Conservation (phyloP, 1,139 yeast genomes). For the Arxiozyma slooffiae region DNA sequence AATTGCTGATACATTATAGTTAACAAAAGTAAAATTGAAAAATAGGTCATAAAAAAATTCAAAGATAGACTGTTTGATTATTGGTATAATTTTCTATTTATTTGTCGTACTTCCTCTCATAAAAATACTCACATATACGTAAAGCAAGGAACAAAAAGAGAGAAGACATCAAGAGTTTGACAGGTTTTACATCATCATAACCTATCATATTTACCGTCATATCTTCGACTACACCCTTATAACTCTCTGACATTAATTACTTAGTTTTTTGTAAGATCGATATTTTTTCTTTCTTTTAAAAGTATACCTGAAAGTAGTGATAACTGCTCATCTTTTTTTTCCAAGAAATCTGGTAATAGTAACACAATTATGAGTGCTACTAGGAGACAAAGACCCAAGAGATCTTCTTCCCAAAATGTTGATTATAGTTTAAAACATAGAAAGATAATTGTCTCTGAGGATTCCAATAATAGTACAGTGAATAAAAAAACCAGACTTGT, state of each 20-base stretch:
- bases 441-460: slow-evolving; percentile 23
- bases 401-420: slow-evolving; percentile 25
- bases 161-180: too few species aligned
- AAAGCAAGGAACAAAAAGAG: neutral
- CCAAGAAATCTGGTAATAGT: neutral
- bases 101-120: neutral
- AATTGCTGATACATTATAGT: neutral
- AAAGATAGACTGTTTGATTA: neutral
- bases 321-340: neutral
- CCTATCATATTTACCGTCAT: neutral
- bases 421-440: slow-evolving; percentile 28
- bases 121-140: neutral
- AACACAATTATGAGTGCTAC: neutral
- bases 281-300: neutral
- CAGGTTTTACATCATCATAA: neutral
- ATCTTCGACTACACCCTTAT: neutral
- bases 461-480: slow-evolving; percentile 6
- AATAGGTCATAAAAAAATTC: too few species aligned
- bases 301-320: neutral
- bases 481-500: neutral
- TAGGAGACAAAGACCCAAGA: slow-evolving; percentile 19
- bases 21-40: neutral
- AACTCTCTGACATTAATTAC: neutral
- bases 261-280: neutral
- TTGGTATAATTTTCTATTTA: too few species aligned